Conservation (phyloP, 805 yeast genomes). For the Priceomyces fermenticarens region DNA sequence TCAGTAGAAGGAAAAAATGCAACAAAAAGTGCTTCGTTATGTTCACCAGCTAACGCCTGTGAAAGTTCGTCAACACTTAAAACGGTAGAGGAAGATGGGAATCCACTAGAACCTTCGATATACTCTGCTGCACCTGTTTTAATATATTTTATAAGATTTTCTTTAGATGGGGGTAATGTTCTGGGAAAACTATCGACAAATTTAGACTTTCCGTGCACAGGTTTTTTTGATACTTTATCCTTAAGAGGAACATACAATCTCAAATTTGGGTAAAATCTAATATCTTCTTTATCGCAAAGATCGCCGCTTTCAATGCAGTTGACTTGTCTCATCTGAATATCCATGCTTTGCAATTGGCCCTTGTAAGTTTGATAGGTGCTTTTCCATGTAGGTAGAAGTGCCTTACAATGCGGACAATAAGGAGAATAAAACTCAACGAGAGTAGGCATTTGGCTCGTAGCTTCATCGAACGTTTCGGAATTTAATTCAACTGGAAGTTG, state of each 20-base stretch:
- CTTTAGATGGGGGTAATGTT: slow-evolving; percentile 42
- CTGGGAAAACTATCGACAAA: slow-evolving; percentile 46
- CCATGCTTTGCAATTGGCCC: slow-evolving; percentile 40
- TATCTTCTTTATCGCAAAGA: slow-evolving; percentile 66
- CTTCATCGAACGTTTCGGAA: slow-evolving; percentile 46
- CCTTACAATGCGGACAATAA: slow-evolving; percentile 77
- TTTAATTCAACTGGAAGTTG: slow-evolving; percentile 52
- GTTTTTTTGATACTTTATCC: slow-evolving; percentile 21
- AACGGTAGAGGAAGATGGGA: slow-evolving; percentile 39
- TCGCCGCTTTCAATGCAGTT: slow-evolving; percentile 88
- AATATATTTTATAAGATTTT: slow-evolving; percentile 51
- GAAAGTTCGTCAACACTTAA: slow-evolving; percentile 43
- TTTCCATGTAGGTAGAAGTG: slow-evolving; percentile 81
- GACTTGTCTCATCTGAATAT: slow-evolving; percentile 67
- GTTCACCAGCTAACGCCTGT: slow-evolving; percentile 50
- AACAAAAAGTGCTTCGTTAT: slow-evolving; percentile 49
- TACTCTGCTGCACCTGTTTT: slow-evolving; percentile 51
- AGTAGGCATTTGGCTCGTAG: slow-evolving; percentile 54
- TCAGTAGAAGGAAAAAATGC: slow-evolving; percentile 64
- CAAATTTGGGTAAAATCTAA: slow-evolving; percentile 67
- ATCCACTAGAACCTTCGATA: slow-evolving; percentile 32
- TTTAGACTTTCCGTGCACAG: slow-evolving; percentile 24
- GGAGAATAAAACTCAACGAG: slow-evolving; percentile 91
- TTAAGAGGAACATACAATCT: slow-evolving; percentile 64
- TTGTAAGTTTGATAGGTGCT: slow-evolving; percentile 52